phyloP scores from a whole-genome alignment of 2,329 filamentous ascomycete genomes.

The Catunica adiposa region DNA sequence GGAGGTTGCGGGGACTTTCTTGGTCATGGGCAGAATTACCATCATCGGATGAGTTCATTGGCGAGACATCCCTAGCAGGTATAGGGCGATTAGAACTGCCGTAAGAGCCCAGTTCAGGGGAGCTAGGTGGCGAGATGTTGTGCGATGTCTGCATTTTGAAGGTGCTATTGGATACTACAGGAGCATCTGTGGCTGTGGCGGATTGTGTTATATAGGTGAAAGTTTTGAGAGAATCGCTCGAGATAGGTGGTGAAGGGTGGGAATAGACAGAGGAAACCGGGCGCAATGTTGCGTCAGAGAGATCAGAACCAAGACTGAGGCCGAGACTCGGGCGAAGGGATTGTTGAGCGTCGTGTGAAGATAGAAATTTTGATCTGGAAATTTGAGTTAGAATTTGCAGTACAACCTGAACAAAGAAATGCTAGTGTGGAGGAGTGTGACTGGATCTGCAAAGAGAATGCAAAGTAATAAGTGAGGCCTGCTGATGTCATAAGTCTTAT shows the following conservation, averaged over 20 bases:
- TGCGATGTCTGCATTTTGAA: slow-evolving; percentile 14
- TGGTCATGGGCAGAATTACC: slow-evolving; percentile 19
- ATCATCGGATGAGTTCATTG: slow-evolving; percentile 31
- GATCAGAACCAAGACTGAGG: neutral
- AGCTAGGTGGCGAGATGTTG: slow-evolving; percentile 40
- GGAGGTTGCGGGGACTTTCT: neutral
- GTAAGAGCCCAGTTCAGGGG: slow-evolving; percentile 26
- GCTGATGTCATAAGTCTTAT: too few relatives aligned
- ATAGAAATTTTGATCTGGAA: neutral
- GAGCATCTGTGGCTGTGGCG: neutral
- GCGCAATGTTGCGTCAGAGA: neutral
- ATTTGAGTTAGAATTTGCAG: neutral
- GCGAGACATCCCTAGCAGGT: slow-evolving; percentile 29
- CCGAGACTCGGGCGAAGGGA: neutral
- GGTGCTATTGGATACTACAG: neutral
- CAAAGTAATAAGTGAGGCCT: too few relatives aligned
- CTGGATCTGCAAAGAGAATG: too few relatives aligned
- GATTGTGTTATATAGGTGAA: neutral
- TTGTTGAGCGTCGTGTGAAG: neutral
- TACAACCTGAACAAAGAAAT: too few relatives aligned
- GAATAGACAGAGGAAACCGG: slow-evolving; percentile 5
- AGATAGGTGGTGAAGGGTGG: neutral
- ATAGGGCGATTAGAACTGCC: neutral
- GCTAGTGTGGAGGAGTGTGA: too few relatives aligned
- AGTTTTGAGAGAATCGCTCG: slow-evolving; percentile 1